These are phyloP conservation scores for Aspergillus calidoustus DNA, from an alignment of 2,329 filamentous ascomycete species.

Conservation along the genomic window DNA sequence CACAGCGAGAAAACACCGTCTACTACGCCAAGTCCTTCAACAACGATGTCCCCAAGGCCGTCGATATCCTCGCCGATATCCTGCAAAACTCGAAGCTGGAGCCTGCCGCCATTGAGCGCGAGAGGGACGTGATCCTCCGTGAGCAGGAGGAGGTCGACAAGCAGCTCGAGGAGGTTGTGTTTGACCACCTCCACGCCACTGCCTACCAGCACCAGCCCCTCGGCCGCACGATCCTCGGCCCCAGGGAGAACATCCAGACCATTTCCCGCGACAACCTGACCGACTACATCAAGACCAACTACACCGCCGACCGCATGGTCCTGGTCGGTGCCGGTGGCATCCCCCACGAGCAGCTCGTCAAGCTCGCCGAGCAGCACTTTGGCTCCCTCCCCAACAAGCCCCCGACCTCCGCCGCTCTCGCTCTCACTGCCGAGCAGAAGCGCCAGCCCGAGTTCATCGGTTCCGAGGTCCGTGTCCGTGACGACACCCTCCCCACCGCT, in stretches of 20 bases:
- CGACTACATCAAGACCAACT: constrained; percentile 99
- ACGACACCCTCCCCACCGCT: constrained; percentile 93
- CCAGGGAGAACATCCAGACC: constrained; percentile 96
- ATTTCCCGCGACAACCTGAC: constrained; percentile 89
- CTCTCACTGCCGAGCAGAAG: constrained; percentile 75
- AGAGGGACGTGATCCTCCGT: constrained; percentile 97
- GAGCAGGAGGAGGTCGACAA: constrained; percentile 99
- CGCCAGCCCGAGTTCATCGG: constrained; percentile 92
- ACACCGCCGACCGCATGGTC: constrained; percentile 99
- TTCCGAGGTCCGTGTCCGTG: constrained; percentile 92
- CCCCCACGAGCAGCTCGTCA: constrained; percentile 90
- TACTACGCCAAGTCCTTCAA: constrained; percentile 99
- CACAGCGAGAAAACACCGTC: constrained; percentile 95
- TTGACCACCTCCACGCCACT: constrained; percentile 97
- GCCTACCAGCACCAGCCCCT: constrained; percentile 96
- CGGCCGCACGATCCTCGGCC: constrained; percentile 95
- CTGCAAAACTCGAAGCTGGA: constrained; percentile 99
- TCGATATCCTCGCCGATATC: constrained; percentile 98
- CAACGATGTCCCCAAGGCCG: constrained; percentile 91
- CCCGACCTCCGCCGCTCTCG: constrained; percentile 73
- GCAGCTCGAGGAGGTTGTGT: constrained; percentile 98
- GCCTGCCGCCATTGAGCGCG: constrained; percentile 87
- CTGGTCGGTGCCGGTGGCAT: constrained; percentile 94
- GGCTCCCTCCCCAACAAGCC: constrained; percentile 74
- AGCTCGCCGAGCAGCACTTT: constrained; percentile 97